Conservation (phyloP, 768 basidiomycete genomes). For the Agaricus sinodeliciosus region DNA sequence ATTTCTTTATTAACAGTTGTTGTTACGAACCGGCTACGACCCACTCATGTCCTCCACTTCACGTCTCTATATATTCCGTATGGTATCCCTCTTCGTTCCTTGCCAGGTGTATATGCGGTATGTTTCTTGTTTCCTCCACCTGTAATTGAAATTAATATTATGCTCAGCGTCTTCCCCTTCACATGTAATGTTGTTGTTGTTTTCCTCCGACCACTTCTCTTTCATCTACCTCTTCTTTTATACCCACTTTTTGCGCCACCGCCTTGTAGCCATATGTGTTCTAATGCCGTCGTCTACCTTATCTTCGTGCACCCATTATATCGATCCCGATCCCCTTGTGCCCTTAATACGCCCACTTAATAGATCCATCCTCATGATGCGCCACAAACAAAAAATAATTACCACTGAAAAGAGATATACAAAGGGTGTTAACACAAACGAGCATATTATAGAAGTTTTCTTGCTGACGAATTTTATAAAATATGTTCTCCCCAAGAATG, state of each 20-base stretch:
- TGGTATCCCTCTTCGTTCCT: too few species aligned
- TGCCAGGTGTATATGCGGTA: neutral
- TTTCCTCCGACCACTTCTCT: too few species aligned
- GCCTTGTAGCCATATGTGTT: neutral
- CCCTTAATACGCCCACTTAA: too few species aligned
- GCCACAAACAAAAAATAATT: neutral
- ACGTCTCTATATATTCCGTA: neutral
- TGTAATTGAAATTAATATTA: neutral
- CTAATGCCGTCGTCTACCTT: too few species aligned
- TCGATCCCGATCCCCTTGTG: too few species aligned
- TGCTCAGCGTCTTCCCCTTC: neutral
- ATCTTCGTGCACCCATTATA: too few species aligned
- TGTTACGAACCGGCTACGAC: neutral
- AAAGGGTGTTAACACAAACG: neutral
- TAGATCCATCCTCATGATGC: neutral
- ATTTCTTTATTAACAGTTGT: neutral
- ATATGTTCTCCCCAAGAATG: neutral
- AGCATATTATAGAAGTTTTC: neutral
- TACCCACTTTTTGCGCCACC: neutral
- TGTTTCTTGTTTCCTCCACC: neutral
- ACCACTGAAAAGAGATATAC: neutral
- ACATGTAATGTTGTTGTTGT: neutral
- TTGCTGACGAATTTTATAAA: neutral
- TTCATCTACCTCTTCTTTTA: neutral
- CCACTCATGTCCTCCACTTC: neutral